Base-by-base conservation (phyloP, 2,329 filamentous ascomycete genomes). In the Alternaria tenuissima region DNA sequence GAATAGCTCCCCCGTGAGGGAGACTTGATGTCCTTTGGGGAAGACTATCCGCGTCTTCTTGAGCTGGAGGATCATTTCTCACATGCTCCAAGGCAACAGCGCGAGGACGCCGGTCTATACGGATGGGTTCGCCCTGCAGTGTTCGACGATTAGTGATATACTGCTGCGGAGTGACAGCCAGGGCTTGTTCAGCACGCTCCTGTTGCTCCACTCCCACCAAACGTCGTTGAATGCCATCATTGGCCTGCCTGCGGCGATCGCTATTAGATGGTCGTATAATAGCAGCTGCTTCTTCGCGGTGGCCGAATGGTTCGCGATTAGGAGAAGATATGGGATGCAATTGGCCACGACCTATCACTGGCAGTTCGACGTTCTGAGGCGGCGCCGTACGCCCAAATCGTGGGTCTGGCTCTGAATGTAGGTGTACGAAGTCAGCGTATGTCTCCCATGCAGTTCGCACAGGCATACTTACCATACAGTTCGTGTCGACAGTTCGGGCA, bases 401-500 rank as follows among this genome's bases (percentile, higher is more conserved):
- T 22, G 30, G 24, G 28, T 41, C 38, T 20, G 53, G 53, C 24
- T 55, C 24, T 26, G 24, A 26, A 26, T 26, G 24, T 26, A 26
- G 24, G 24, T 26, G 24, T 26, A 26, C 24, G 24, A 26, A 26
- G 24, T 26, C 24, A 26, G 24, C 24, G 24, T 26, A 26, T 26
- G 24, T 26, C 24, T 26, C 24, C 2, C 6, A 26, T 26, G 24
- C 24, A 26, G 24, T 26, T 26, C 6, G 24, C 24, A 26, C 24
- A 26, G 24, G 24, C 24, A 26, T 26, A 26, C 24, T 26, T 26
- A 26, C 24, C 57, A 28, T 60, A 60, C 12, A 60, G 34, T 14
- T 51, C 52, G 7, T 28, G 34, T 7, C 46, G 53, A 43, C 57
- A 60, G 28, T 60, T 60, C 1, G 57, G 57, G 24, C 57, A 60